These are phyloP conservation scores for Phytophthora podocarpi DNA, from an alignment of 352 stramenopile species.

Conservation along the genomic window DNA sequence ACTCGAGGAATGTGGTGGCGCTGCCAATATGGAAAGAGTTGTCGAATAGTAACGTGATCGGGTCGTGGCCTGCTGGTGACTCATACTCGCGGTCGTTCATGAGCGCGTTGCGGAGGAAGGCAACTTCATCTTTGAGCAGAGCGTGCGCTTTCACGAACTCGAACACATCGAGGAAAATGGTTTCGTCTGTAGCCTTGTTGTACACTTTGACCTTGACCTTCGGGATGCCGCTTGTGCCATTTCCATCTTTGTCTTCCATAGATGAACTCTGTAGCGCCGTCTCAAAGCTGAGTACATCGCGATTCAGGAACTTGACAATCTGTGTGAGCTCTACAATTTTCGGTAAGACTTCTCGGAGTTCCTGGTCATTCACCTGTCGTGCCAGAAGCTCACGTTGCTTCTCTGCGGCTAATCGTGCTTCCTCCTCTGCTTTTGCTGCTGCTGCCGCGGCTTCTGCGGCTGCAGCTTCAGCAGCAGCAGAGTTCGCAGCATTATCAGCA, in stretches of 20 bases:
- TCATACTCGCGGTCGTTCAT: slow-evolving; percentile 90
- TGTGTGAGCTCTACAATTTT: slow-evolving; percentile 93
- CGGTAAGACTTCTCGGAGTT: slow-evolving; percentile 91
- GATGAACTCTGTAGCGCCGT: slow-evolving; percentile 85
- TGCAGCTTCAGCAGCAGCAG: slow-evolving; percentile 25
- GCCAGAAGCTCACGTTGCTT: slow-evolving; percentile 72
- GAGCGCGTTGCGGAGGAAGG: slow-evolving; percentile 92
- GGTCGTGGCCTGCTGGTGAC: slow-evolving; percentile 84
- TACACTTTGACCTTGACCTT: slow-evolving; percentile 92
- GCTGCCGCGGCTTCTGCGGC: slow-evolving; percentile 44
- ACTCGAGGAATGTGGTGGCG: slow-evolving; percentile 92
- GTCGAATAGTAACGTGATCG: slow-evolving; percentile 92
- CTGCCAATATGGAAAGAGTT: slow-evolving; percentile 93
- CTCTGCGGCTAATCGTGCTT: slow-evolving; percentile 38
- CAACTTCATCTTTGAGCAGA: slow-evolving; percentile 86
- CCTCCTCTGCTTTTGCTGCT: slow-evolving; percentile 41
- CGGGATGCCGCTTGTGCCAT: slow-evolving; percentile 52
- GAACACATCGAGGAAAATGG: slow-evolving; percentile 93
- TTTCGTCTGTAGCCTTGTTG: slow-evolving; percentile 88
- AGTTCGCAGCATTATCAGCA: slow-evolving; percentile 18
- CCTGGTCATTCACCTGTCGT: slow-evolving; percentile 88
- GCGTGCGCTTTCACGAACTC: slow-evolving; percentile 92
- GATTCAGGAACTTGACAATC: slow-evolving; percentile 91
- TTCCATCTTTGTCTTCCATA: slow-evolving; percentile 43
- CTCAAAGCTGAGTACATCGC: slow-evolving; percentile 92